Base-by-base conservation (phyloP, 208 protist genomes). In the Acanthamoeba castellanii region DNA sequence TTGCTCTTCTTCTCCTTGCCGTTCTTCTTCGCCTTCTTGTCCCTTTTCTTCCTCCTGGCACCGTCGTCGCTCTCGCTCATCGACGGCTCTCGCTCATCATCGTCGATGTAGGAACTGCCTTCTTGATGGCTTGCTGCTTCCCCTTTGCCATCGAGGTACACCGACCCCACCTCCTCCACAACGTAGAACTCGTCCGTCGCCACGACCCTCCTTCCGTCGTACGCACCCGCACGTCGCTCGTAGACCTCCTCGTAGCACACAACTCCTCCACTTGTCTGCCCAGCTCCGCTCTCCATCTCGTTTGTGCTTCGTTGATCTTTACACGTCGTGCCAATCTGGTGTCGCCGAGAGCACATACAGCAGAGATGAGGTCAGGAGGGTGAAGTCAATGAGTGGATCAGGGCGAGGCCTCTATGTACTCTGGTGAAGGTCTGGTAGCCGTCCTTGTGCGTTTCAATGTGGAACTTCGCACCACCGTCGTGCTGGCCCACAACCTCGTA, bases 161-260 rank as follows among this genome's bases (percentile, higher is more conserved):
- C 70, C 70, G 70, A 78, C 25, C 4, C 1, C 8, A 45, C 72
- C 34, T 81, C 72, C 37, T 88, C n/a, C 8, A 88, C 50, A 5
- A 37, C 52, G 50, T 88, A 88, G 81, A 88, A 88, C 81, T 88
- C 81, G 50, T 88, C 52, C 13, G 81, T 88, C 1, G n/a, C n/a
- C 25, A 72, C 66, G 8, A 13, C 30, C 1, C 16, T 13, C 14
- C 47, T n/a, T 37, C 81, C 81, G 6, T 20, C 7, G 72, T 81
- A 81, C 27, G 81, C 81, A 11, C 50, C 81, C 13, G 66, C 66
- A 13, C 2, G n/a, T 30, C 66, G 66, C 66, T 22, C 66, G 30
- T 37, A 6, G 27, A 37, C 66, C 5, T 72, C 66, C 2, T 72
- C n/a, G 30, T 72, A 72, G n/a, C 37, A 37, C 37, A 9, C n/a